Evolutionary conservation across 768 basidiomycete species (phyloP).

Genomic region (Rossbeevera mucosa): DNA sequence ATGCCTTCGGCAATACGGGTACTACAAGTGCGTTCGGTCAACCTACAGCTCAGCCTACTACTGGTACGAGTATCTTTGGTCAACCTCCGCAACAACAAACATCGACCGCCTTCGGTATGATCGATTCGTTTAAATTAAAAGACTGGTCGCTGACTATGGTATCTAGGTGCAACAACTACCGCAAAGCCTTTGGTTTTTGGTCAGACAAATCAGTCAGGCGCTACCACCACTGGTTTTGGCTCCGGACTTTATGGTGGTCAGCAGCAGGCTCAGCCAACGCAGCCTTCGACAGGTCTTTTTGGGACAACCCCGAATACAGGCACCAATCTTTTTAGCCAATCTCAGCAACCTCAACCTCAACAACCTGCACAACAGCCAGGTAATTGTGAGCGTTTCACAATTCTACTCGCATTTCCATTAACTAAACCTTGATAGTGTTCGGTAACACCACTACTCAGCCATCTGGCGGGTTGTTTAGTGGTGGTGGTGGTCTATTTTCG

Average conservation of each 20-base stretch:
- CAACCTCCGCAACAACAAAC: slow-evolving; percentile 36
- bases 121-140: slow-evolving; percentile 24
- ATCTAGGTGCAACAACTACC: slow-evolving; percentile 30
- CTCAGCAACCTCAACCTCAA: slow-evolving; percentile 30
- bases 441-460: slow-evolving; percentile 30
- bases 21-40: slow-evolving; percentile 26
- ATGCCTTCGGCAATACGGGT: slow-evolving; percentile 22
- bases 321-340: slow-evolving; percentile 33
- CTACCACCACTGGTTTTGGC: slow-evolving; percentile 35
- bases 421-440: slow-evolving; percentile 31
- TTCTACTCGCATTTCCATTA: background rate
- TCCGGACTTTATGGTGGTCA: slow-evolving; percentile 26
- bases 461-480: slow-evolving; percentile 36
- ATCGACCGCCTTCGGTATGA: slow-evolving; percentile 38
- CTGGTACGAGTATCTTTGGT: slow-evolving; percentile 31
- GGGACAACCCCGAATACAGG: slow-evolving; percentile 22
- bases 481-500: slow-evolving; percentile 33
- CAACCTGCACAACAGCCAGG: slow-evolving; percentile 38
- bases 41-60: slow-evolving; percentile 19
- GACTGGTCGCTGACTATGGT: background rate
- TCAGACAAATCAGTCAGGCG: slow-evolving; percentile 38
- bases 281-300: slow-evolving; percentile 27
- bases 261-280: slow-evolving; percentile 22
- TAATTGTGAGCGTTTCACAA: slow-evolving; percentile 29
- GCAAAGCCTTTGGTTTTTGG: slow-evolving; percentile 50